phyloP scores from a whole-genome alignment of 148 eudicot genomes.

The Spergularia marina region DNA sequence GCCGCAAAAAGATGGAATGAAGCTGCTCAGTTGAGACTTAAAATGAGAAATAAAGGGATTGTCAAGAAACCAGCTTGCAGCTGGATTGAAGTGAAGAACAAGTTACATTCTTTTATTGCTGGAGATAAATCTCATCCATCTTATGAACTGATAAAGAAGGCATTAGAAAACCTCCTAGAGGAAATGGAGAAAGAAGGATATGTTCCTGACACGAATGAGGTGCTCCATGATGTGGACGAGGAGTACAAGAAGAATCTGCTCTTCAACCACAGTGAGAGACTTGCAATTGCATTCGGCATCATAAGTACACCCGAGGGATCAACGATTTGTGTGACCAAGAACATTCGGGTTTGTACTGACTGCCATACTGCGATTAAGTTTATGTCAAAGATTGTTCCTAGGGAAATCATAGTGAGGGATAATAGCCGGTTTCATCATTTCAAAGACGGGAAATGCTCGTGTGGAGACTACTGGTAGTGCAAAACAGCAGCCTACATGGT shows the following conservation, averaged over 20 bases:
- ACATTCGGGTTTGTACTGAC: constrained; percentile 56
- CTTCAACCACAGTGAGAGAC: constrained; percentile 53
- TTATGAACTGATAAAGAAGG: constrained; percentile 41
- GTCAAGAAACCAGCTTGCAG: constrained; percentile 67
- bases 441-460: constrained; percentile 55
- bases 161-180: constrained; percentile 41
- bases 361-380: constrained; percentile 61
- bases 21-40: constrained; percentile 50
- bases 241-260: constrained; percentile 46
- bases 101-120: constrained; percentile 63
- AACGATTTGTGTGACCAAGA: constrained; percentile 52
- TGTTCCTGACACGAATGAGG: constrained; percentile 55
- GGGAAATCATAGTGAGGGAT: constrained; percentile 61
- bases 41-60: constrained; percentile 46
- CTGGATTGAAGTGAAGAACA: constrained; percentile 69
- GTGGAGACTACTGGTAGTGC: constrained; percentile 61
- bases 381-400: constrained; percentile 46
- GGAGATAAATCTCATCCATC: constrained; percentile 73
- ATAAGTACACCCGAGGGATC: constrained; percentile 58
- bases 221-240: constrained; percentile 59
- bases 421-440: constrained; percentile 60
- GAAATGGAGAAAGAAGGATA: constrained; percentile 66
- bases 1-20: constrained; percentile 62
- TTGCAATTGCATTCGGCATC: constrained; percentile 61
- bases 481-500: background rate